Conservation (phyloP, 345 rosid genomes). For the Euphorbia tirucalli region DNA sequence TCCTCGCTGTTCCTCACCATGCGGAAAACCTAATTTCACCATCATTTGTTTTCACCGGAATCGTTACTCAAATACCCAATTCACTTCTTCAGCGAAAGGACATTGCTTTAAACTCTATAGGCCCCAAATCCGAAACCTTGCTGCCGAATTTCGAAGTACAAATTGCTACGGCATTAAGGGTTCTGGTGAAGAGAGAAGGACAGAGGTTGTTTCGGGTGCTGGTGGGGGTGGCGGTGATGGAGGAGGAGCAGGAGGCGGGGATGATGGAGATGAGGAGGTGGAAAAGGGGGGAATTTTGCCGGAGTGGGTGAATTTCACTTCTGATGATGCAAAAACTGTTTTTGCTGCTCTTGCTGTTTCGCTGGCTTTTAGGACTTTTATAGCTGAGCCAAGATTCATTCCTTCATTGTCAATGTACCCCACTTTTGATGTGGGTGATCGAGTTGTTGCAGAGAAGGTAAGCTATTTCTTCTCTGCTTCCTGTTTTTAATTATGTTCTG, state of each 20-base stretch:
- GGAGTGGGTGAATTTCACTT: conserved; percentile 65
- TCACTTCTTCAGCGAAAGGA: conserved; percentile 10
- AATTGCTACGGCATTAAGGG: conserved; percentile 46
- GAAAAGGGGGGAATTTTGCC: conserved; percentile 54
- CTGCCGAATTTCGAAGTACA: too few relatives aligned
- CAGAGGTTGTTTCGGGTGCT: conserved; percentile 32
- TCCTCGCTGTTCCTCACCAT: conserved; percentile 1
- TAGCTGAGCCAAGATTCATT: too few relatives aligned
- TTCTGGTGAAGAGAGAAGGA: conserved; percentile 45
- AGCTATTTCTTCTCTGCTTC: background rate
- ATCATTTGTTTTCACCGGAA: conserved; percentile 15
- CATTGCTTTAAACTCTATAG: conserved; percentile 12
- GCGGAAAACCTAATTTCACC: conserved; percentile 1
- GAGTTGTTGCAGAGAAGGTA: conserved; percentile 95
- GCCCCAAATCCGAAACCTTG: conserved; percentile 7
- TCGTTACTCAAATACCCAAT: conserved; percentile 10
- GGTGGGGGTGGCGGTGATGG: conserved; percentile 41
- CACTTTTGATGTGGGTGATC: too few relatives aligned
- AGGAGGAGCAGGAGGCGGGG: conserved; percentile 49
- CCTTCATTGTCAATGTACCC: too few relatives aligned
- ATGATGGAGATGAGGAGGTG: conserved; percentile 37
- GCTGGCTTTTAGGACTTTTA: too few relatives aligned
- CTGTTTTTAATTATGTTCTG: background rate
- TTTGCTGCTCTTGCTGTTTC: too few relatives aligned
- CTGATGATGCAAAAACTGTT: conserved; percentile 87